Conservation (phyloP, 2,329 filamentous ascomycete genomes). For the Kalaharituber pfeilii region DNA sequence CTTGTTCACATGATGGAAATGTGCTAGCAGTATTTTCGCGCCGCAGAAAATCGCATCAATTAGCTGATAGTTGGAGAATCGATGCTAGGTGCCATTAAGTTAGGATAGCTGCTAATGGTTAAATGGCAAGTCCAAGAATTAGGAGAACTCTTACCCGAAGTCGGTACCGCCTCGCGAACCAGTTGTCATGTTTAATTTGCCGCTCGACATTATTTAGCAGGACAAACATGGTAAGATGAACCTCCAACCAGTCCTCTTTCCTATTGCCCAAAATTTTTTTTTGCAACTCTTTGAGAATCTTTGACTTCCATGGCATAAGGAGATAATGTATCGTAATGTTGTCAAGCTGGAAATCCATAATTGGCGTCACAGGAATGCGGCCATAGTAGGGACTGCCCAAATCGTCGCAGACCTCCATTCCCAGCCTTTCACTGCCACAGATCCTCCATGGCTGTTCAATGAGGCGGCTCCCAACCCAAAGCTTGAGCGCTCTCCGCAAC, state of each 20-base stretch:
- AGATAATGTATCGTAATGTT: conserved; percentile 44
- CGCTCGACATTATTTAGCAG: conserved; percentile 46
- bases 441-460: conserved; percentile 26
- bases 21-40: conserved; percentile 43
- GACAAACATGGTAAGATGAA: conserved; percentile 44
- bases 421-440: conserved; percentile 35
- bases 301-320: conserved; percentile 36
- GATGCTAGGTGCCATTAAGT: conserved; percentile 10
- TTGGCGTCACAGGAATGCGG: conserved; percentile 43
- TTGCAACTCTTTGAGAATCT: conserved; percentile 40
- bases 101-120: too few relatives aligned
- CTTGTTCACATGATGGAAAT: conserved; percentile 50
- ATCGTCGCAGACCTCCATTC: conserved; percentile 39
- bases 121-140: too few relatives aligned
- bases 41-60: conserved; percentile 28
- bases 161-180: conserved; percentile 43
- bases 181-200: conserved; percentile 42
- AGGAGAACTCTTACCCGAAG: conserved; percentile 39
- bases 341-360: conserved; percentile 46
- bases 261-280: conserved; percentile 42
- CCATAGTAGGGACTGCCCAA: conserved; percentile 37
- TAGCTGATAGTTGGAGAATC: conserved; percentile 19
- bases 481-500: conserved; percentile 23
- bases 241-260: conserved; percentile 40
- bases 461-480: conserved; percentile 26